Evolutionary conservation across 441 rosid genomes (phyloP).

Genomic region (Syzygium malaccense): DNA sequence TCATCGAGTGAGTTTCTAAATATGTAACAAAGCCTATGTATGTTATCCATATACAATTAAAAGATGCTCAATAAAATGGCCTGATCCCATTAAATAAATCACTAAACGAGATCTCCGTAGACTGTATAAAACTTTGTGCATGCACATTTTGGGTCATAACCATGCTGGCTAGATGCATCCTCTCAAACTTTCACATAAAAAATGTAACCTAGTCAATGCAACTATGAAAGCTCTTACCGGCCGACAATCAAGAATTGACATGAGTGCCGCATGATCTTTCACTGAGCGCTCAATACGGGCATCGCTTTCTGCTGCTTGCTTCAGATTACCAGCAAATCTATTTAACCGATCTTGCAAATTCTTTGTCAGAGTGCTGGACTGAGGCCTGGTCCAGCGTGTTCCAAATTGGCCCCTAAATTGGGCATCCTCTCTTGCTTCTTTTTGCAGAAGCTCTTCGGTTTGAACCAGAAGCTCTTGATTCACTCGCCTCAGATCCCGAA

Average conservation of each 20-base stretch:
- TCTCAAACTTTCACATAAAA: not conserved
- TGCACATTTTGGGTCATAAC: not conserved
- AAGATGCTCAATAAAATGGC: not conserved
- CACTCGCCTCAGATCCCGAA: slow-evolving; percentile 82
- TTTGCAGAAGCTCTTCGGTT: slow-evolving; percentile 90
- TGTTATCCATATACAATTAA: not conserved
- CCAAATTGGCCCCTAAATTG: slow-evolving; percentile 97
- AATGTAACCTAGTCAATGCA: not conserved
- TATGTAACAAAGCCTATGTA: not conserved
- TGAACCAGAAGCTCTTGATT: slow-evolving; percentile 86
- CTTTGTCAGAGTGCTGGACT: slow-evolving; percentile 90
- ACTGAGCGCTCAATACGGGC: slow-evolving; percentile 86
- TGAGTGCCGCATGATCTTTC: slow-evolving; percentile 62
- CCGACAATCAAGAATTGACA: slow-evolving; percentile 86
- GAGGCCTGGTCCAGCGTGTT: slow-evolving; percentile 96
- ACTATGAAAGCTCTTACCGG: slow-evolving; percentile 46
- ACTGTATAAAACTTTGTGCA: not conserved
- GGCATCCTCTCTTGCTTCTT: slow-evolving; percentile 88
- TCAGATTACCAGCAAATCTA: slow-evolving; percentile 72
- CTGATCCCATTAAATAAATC: not conserved
- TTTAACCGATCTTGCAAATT: slow-evolving; percentile 88
- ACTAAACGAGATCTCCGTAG: not conserved
- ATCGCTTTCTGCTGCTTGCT: slow-evolving; percentile 98
- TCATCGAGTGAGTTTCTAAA: not conserved
- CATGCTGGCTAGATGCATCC: not conserved